These are phyloP conservation scores for Trametes cinnabarina DNA, from an alignment of 768 basidiomycete genomes.

Conservation along the genomic window DNA sequence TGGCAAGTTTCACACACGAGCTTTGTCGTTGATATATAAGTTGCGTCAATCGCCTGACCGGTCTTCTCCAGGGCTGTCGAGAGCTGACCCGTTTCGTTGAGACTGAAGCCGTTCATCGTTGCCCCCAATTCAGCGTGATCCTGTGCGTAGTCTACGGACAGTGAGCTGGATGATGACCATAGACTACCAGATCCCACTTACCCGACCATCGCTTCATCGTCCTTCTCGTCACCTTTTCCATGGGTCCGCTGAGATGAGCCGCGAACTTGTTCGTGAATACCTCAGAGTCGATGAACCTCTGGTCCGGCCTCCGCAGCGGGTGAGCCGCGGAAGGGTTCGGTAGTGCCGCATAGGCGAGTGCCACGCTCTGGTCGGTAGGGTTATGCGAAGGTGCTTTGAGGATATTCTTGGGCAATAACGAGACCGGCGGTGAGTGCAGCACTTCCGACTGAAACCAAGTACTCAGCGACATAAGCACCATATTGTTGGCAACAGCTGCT, in stretches of 20 bases:
- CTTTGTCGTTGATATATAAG: slow-evolving; percentile 88
- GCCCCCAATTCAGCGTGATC: slow-evolving; percentile 92
- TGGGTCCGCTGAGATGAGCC: slow-evolving; percentile 82
- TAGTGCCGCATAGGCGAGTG: slow-evolving; percentile 75
- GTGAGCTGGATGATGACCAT: not conserved
- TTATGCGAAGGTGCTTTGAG: slow-evolving; percentile 94
- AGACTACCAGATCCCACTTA: slow-evolving; percentile 35
- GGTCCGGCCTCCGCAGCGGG: slow-evolving; percentile 89
- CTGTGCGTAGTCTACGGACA: slow-evolving; percentile 63
- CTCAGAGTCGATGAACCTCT: slow-evolving; percentile 94
- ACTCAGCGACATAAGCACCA: not conserved
- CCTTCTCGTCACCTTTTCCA: slow-evolving; percentile 95
- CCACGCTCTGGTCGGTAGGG: slow-evolving; percentile 76
- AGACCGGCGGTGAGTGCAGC: slow-evolving; percentile 87
- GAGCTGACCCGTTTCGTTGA: slow-evolving; percentile 75
- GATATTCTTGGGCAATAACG: slow-evolving; percentile 90
- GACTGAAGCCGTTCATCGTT: slow-evolving; percentile 86
- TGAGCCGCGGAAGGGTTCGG: slow-evolving; percentile 88
- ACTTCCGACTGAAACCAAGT: slow-evolving; percentile 71
- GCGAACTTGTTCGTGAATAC: slow-evolving; percentile 95
- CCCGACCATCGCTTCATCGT: slow-evolving; percentile 94
- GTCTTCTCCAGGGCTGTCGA: slow-evolving; percentile 92
- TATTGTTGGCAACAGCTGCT: slow-evolving; percentile 26
- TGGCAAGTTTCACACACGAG: slow-evolving; percentile 52
- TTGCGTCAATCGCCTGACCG: slow-evolving; percentile 93